Conservation (phyloP, 495 filamentous ascomycete species). For the Podospora sp. region DNA sequence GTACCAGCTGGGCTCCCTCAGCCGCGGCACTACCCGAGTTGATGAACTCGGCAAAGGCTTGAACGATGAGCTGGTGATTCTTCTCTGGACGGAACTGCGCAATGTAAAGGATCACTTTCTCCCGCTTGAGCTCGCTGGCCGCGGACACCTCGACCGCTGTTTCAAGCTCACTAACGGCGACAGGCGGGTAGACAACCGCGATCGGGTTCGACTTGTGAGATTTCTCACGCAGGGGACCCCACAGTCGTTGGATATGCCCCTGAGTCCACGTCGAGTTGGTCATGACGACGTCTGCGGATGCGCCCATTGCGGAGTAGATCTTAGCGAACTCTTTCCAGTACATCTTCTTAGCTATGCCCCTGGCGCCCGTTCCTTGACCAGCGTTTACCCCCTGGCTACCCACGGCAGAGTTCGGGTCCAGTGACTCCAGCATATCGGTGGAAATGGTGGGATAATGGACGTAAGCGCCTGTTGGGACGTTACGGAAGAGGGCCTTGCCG, state of each 20-base stretch:
- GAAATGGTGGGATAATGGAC: constrained; percentile 98
- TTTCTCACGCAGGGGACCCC: constrained; percentile 61
- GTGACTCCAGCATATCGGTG: constrained; percentile 91
- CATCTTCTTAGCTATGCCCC: constrained; percentile 65
- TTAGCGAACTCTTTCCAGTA: constrained; percentile 89
- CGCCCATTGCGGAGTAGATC: constrained; percentile 79
- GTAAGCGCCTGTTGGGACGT: constrained; percentile 85
- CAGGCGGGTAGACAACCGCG: constrained; percentile 84
- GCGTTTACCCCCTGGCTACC: constrained; percentile 81
- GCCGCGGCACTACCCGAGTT: constrained; percentile 45
- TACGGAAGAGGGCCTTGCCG: constrained; percentile 77
- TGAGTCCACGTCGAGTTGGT: constrained; percentile 96
- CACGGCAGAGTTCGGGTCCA: constrained; percentile 60
- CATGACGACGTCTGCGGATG: constrained; percentile 87
- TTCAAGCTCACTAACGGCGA: constrained; percentile 81
- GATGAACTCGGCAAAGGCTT: constrained; percentile 76
- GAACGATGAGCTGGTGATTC: constrained; percentile 83
- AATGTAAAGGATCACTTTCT: constrained; percentile 80
- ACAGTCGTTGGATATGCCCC: constrained; percentile 76
- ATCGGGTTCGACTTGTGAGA: constrained; percentile 50
- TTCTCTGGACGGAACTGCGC: constrained; percentile 98
- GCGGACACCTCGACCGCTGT: constrained; percentile 66
- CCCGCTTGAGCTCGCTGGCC: constrained; percentile 65
- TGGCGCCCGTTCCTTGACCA: constrained; percentile 69
- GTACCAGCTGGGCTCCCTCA: constrained; percentile 66